Conservation (phyloP, 1,139 yeast genomes). For the Geotrichum candidum region DNA sequence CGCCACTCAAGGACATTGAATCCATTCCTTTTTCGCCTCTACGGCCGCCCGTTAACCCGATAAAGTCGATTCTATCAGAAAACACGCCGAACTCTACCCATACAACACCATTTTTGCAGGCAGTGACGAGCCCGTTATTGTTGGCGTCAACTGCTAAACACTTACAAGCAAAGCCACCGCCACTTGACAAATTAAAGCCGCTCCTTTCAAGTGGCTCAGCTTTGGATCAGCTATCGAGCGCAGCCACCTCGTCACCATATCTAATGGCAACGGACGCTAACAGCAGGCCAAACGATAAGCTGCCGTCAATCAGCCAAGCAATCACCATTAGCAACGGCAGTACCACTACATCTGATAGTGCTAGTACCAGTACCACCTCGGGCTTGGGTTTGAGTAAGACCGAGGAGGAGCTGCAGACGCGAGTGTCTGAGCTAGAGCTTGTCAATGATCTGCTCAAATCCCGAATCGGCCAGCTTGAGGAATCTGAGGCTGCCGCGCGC, state of each 20-base stretch:
- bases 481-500: constrained; percentile 40
- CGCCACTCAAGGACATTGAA: constrained; percentile 4
- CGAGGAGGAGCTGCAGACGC: constrained; percentile 21
- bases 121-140: constrained; percentile 20
- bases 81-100: not conserved
- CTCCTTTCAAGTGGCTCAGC: constrained; percentile 15
- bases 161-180: not conserved
- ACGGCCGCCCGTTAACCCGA: constrained; percentile 5
- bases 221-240: constrained; percentile 26
- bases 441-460: constrained; percentile 83
- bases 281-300: not conserved
- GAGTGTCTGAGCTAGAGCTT: constrained; percentile 69
- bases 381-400: constrained; percentile 18
- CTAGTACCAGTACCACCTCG: not conserved
- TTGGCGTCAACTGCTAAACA: constrained; percentile 10
- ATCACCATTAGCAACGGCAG: not conserved
- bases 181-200: not conserved
- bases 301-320: not conserved
- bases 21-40: constrained; percentile 6
- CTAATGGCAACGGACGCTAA: constrained; percentile 11
- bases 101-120: constrained; percentile 8
- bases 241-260: constrained; percentile 28
- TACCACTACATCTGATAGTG: constrained; percentile 2
- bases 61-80: constrained; percentile 2
- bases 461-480: constrained; percentile 72